Evolutionary conservation across 768 basidiomycete genomes (phyloP).

Genomic region (Naganishia vaughanmartiniae): DNA sequence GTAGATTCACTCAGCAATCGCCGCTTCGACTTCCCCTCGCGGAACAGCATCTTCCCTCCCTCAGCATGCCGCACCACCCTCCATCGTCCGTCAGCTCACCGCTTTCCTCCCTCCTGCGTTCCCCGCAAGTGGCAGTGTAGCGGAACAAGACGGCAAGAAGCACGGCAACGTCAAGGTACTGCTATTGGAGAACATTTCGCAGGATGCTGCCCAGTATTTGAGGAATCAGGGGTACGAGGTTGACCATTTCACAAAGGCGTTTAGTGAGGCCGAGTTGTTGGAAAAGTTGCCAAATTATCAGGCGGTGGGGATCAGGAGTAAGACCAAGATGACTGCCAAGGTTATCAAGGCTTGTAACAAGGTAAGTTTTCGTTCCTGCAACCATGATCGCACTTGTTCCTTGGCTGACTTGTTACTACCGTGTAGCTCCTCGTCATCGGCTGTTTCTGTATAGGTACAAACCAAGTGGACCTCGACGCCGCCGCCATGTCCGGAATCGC

Average conservation of each 20-base stretch:
- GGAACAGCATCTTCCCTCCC: not conserved
- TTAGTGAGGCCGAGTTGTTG: constrained; percentile 90
- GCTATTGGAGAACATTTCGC: constrained; percentile 91
- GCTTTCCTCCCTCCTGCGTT: constrained; percentile 29
- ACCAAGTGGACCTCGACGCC: constrained; percentile 86
- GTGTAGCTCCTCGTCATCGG: constrained; percentile 86
- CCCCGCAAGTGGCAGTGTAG: constrained; percentile 32
- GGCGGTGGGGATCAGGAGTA: constrained; percentile 93
- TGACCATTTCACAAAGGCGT: constrained; percentile 78
- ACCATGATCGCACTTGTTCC: no score
- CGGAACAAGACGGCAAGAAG: constrained; percentile 29
- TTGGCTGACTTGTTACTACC: not conserved
- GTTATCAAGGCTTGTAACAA: constrained; percentile 83
- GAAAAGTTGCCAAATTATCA: constrained; percentile 74
- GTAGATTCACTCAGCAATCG: constrained; percentile 3
- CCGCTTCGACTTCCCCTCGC: constrained; percentile 24
- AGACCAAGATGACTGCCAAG: constrained; percentile 89
- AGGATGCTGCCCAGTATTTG: constrained; percentile 79
- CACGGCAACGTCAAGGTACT: constrained; percentile 70
- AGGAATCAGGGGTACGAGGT: constrained; percentile 77
- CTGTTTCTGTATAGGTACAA: constrained; percentile 99
- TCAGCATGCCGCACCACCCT: not conserved
- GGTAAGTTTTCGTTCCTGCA: constrained; percentile 55
- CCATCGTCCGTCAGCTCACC: constrained; percentile 24
- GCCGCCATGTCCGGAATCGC: constrained; percentile 84